A percentile compares a stretch with the other conserved stretches of the same genome.
Evolutionary conservation across 140 eudicot species (phyloP).

Genomic region (Flaveria floridana): DNA sequence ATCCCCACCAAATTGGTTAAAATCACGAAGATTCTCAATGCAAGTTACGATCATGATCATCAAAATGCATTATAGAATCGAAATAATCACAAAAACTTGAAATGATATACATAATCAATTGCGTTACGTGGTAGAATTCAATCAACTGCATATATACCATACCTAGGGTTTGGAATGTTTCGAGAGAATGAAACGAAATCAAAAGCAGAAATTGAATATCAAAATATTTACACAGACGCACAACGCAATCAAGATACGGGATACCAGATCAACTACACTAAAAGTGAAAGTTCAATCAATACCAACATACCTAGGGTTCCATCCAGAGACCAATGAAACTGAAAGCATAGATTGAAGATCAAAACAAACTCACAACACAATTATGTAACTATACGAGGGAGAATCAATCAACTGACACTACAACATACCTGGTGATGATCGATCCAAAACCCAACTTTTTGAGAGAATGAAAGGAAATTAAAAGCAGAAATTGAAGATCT

Average conservation of each 20-base stretch:
- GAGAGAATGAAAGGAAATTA: conserved; percentile 10
- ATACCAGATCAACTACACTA: too few relatives aligned
- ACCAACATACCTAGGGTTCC: too few relatives aligned
- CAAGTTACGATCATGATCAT: neutral
- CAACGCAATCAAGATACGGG: neutral
- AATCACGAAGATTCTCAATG: neutral
- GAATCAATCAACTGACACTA: neutral
- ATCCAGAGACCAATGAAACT: too few relatives aligned
- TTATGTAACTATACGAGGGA: neutral
- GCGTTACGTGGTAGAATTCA: too few relatives aligned
- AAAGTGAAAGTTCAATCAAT: too few relatives aligned
- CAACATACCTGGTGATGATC: conserved; percentile 25
- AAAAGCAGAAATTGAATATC: too few relatives aligned
- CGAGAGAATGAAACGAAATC: too few relatives aligned
- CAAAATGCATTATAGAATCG: neutral
- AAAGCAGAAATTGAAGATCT: conserved; percentile 29
- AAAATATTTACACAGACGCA: neutral
- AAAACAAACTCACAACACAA: too few relatives aligned
- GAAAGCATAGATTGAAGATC: too few relatives aligned
- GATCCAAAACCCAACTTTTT: conserved; percentile 14
- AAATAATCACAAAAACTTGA: neutral
- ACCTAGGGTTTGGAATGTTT: neutral
- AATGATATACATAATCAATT: too few relatives aligned
- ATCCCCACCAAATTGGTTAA: too few relatives aligned
- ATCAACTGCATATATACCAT: neutral